Percentiles rank a stretch among this genome's conserved stretches.
Evolutionary conservation across 371 early-diverging fungal genomes (phyloP).

Genomic region (Dinochytrium kinnereticum): DNA sequence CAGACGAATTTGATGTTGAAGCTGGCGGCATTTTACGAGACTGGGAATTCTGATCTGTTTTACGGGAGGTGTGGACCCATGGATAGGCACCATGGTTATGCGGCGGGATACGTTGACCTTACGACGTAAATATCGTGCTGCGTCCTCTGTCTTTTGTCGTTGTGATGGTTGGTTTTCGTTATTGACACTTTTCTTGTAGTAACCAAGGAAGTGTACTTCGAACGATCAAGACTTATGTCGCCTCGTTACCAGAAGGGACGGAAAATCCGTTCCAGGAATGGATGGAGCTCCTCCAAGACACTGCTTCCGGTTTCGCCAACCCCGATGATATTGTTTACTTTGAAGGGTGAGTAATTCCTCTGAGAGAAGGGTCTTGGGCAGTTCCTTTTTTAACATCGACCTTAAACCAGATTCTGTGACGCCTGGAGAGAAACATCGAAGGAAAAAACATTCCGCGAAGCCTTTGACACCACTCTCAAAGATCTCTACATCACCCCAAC

Average conservation of each 20-base stretch:
- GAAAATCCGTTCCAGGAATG: not conserved
- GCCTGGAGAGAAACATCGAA: not conserved
- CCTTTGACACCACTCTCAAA: not conserved
- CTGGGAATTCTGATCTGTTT: not conserved
- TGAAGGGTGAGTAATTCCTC: slow-evolving; percentile 6
- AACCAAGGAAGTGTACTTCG: not conserved
- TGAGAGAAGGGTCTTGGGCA: not conserved
- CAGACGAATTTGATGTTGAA: slow-evolving; percentile 12
- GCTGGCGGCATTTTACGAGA: slow-evolving; percentile 1
- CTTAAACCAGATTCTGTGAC: not conserved
- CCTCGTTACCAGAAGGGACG: not conserved
- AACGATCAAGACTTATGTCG: not conserved
- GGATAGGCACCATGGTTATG: slow-evolving; percentile 5
- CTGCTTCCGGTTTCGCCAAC: not conserved
- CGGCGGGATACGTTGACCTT: slow-evolving; percentile 5
- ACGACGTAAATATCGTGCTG: not conserved
- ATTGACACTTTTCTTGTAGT: not conserved
- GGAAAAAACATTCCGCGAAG: not conserved
- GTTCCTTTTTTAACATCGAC: not conserved
- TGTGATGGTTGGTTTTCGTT: not conserved
- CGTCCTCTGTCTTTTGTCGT: not conserved
- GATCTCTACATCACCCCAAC: slow-evolving; percentile 7
- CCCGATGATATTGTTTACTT: slow-evolving; percentile 9
- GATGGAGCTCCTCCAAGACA: not conserved
- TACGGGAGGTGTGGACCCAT: not conserved